phyloP scores from a whole-genome alignment of 176 grass and related monocot species.

The Zea luxurians region DNA sequence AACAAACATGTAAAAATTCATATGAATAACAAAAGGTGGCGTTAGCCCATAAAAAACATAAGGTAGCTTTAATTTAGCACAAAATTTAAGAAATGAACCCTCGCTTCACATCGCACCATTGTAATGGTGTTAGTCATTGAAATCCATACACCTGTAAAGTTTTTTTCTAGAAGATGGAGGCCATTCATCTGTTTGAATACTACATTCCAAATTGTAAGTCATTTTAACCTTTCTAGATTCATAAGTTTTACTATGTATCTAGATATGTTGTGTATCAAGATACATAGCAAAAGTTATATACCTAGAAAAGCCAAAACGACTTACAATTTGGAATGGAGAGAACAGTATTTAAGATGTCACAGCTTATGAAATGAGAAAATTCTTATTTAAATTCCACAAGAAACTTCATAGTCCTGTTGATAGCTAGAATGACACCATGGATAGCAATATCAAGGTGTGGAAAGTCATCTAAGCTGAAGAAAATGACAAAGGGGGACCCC shows the following conservation, averaged over 20 bases:
- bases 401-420: neutral
- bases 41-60: neutral
- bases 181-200: neutral
- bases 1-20: slow-evolving; percentile 8
- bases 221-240: too few relatives aligned
- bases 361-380: neutral
- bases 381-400: neutral
- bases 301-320: too few relatives aligned
- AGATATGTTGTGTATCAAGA: too few relatives aligned
- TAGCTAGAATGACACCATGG: neutral
- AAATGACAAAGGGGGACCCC: neutral
- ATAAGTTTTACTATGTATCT: too few relatives aligned
- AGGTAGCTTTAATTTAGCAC: neutral
- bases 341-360: neutral
- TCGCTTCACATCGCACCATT: neutral
- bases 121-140: slow-evolving; percentile 22
- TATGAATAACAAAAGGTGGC: neutral
- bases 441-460: slow-evolving; percentile 20
- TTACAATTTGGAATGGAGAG: too few relatives aligned
- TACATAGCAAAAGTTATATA: too few relatives aligned
- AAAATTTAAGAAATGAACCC: neutral
- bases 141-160: neutral
- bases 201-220: too few relatives aligned
- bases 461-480: slow-evolving; percentile 1
- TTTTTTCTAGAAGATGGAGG: neutral